Evolutionary conservation across 306 rosid genomes (phyloP), one percentile per base, ranked within the genome.

Genomic region (Rubus parviflorus): DNA sequence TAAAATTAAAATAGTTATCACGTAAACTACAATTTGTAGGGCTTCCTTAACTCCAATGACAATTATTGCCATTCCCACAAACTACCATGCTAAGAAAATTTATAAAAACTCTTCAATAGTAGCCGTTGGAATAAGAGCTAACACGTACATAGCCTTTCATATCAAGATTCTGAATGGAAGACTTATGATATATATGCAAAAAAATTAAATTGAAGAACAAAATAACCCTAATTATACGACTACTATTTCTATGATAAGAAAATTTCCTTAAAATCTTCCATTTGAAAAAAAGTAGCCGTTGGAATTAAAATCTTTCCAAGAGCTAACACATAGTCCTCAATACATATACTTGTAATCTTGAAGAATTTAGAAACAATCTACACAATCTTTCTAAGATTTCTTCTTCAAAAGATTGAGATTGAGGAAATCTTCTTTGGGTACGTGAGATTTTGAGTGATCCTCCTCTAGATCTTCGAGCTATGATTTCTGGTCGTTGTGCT

Each of bases 401-500:
- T 47, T 68, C 5, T 25, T 22, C 7, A 1, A 16, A 45, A 46
- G 37, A 46, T 61, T 25, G 17, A 45, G 37, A 41, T 19, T 66
- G 35, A 66, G 52, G 14, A 45, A 22, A 68, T 68, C 54, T 68
- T 3, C 12, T 8, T 35, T n/a, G 54, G 16, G 20, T 66, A 30
- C 41, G 1, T 30, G 66, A 66, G 70, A 66, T 66, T 41, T 2
- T 66, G 8, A 43, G 9, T n/a, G 13, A 66, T 66, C 71, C 3
- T 19, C 9, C 8, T 41, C 52, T n/a, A 67, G 72, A 67, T 67
- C n/a, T 11, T 35, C 42, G 43, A 62, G 43, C 20, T 70, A 20
- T 77, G 78, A 73, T 61, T 70, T 69, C 68, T 11, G 81, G 82
- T 78, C 88, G 90, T 25, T 92, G 96, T 84, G 96, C 93, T 48